Percentiles rank a stretch among this genome's conserved stretches.
phyloP scores from a whole-genome alignment of 768 basidiomycete species.

The Ephemerocybe angulata region DNA sequence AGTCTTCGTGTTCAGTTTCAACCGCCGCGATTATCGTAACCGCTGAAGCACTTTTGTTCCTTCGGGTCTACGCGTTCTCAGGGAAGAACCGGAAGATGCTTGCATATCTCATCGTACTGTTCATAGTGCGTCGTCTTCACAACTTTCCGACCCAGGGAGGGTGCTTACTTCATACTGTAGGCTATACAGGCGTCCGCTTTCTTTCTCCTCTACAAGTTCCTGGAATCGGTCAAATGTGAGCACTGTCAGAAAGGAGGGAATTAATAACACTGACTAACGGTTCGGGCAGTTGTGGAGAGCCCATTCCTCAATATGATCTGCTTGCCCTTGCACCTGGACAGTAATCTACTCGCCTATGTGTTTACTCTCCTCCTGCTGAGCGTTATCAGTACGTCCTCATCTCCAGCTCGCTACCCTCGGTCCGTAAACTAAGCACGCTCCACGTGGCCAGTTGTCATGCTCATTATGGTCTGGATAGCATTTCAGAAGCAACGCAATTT shows the following conservation, averaged over 20 bases:
- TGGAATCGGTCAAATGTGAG: not conserved
- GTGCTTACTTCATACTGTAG: not conserved
- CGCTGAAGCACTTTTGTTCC: not conserved
- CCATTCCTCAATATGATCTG: not conserved
- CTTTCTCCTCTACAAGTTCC: not conserved
- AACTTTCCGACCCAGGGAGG: not conserved
- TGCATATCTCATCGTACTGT: not conserved
- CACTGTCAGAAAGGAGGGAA: not conserved
- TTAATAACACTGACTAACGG: not conserved
- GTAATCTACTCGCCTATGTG: not conserved
- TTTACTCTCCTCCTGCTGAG: not conserved
- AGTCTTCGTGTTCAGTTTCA: too few relatives aligned
- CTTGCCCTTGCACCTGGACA: not conserved
- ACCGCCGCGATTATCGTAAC: not conserved
- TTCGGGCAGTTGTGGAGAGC: not conserved
- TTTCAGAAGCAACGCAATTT: not conserved
- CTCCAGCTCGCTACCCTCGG: not conserved
- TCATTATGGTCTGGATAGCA: not conserved
- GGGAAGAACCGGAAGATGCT: not conserved
- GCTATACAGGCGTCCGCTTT: not conserved
- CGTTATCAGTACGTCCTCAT: not conserved
- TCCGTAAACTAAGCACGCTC: not conserved
- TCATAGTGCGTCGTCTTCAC: not conserved
- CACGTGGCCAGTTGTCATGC: not conserved
- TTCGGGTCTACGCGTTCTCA: not conserved